These are phyloP conservation scores for Fusarium oxysporum DNA, from an alignment of 2,329 filamentous ascomycete genomes.

Conservation along the genomic window DNA sequence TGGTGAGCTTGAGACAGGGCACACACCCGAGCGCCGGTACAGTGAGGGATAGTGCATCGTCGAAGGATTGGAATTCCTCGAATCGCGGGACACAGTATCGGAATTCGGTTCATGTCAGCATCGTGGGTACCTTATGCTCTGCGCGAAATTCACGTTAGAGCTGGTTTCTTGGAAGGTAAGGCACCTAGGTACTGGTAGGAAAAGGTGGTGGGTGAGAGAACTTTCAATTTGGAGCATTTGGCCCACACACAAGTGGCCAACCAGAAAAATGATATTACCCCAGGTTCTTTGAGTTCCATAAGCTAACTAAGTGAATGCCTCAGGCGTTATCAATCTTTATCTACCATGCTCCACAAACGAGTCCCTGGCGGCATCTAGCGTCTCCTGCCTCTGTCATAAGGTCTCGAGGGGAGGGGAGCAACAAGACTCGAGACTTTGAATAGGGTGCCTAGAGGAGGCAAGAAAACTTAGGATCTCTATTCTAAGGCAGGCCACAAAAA, in stretches of 20 bases:
- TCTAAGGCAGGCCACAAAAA: not conserved
- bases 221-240: constrained; percentile 18
- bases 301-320: constrained; percentile 2
- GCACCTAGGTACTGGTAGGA: not conserved
- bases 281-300: constrained; percentile 3
- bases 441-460: not conserved
- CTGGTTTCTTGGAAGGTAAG: not conserved
- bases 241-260: constrained; percentile 16
- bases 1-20: constrained; percentile 28
- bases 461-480: not conserved
- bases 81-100: not conserved
- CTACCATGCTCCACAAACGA: not conserved
- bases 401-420: not conserved
- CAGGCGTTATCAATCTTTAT: constrained; percentile 1
- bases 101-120: constrained; percentile 19
- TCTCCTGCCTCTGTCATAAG: not conserved
- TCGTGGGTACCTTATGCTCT: constrained; percentile 5
- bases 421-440: not conserved
- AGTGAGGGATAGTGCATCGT: constrained; percentile 45
- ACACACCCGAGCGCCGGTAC: constrained; percentile 35
- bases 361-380: not conserved
- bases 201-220: not conserved
- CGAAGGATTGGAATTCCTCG: constrained; percentile 46
- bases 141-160: not conserved
- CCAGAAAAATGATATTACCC: constrained; percentile 24